Percentiles rank a stretch among this genome's conserved stretches.
These are phyloP conservation scores for Fusarium temperatum DNA, from an alignment of 2,329 filamentous ascomycete species.

Conservation along the genomic window DNA sequence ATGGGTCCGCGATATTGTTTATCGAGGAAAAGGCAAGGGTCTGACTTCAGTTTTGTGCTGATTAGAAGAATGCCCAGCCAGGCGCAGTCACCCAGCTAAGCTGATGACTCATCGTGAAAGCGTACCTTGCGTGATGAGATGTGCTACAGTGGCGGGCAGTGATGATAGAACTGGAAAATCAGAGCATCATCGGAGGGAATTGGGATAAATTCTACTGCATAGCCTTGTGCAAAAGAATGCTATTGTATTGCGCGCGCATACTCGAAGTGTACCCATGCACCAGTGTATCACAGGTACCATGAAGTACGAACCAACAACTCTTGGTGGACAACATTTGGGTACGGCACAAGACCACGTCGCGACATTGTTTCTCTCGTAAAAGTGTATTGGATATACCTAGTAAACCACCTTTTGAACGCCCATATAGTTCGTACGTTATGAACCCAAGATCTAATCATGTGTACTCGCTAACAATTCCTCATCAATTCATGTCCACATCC, in stretches of 20 bases:
- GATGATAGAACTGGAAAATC: conserved; percentile 6
- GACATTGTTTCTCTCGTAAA: background rate
- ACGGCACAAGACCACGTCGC: background rate
- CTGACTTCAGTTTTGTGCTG: conserved; percentile 1
- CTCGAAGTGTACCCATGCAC: background rate
- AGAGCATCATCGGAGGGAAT: background rate
- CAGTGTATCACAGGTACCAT: background rate
- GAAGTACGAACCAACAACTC: background rate
- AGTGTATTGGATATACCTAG: background rate
- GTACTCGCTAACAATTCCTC: conserved; percentile 3
- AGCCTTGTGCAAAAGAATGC: background rate
- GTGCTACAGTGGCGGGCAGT: background rate
- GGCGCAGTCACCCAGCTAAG: conserved; percentile 3
- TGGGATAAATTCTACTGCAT: background rate
- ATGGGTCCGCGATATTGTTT: background rate
- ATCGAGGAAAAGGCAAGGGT: background rate
- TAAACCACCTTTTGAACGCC: background rate
- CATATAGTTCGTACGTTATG: background rate
- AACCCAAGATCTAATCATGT: background rate
- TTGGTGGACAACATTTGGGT: background rate
- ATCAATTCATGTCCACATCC: conserved; percentile 18
- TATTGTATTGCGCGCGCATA: background rate
- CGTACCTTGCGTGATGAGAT: background rate
- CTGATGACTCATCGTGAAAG: conserved; percentile 22
- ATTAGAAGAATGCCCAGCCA: background rate